Base-by-base conservation (phyloP, 2,329 filamentous ascomycete species). In the Amylocarpus encephaloides region DNA sequence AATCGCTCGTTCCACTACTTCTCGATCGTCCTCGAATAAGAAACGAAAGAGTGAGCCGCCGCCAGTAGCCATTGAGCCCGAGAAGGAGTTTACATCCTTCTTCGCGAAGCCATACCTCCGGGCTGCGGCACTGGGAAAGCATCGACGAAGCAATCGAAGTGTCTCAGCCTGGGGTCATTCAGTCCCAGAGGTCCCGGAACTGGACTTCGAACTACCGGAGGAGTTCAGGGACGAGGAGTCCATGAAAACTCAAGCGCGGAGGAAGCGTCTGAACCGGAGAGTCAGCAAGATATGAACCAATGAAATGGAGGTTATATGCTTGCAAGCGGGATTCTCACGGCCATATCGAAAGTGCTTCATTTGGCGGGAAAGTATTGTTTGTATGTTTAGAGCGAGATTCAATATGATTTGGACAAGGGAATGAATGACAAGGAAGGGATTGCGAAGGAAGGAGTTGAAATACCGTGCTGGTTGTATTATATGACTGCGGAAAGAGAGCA, bases 91-190 rank as follows among this genome's bases (percentile, higher is more conserved):
- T 64, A 85, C 74, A n/a, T 95, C 88, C 0, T 96, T 96, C 71
- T 97, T 90, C 65, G 68, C 77, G 15, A 82, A 78, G 35, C 60
- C 62, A 19, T 83, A 94, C 63, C 77, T 92, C 53, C 84, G 92
- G 22, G 87, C 90, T 18, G 80, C 83, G 6, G 89, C 91, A 9
- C 69, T 95, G n/a, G 85, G 81, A 54, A 82, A 81, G 58, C 75
- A 80, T 43, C 78, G 89, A 34, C 81, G 87, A 46, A 80, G 82
- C 44, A 80, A 82, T 39, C 77, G 88, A 44, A 86, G 78, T 46
- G 75, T 83, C 13, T 74, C 85, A 43, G 92, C 91, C 3, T 97
- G 93, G 77, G 92, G 92, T 0, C 79, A 85, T 22, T 78, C 86
- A 0, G 69, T 97, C 16, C 91, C 91, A 1, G 88, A 95, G 12